Base-by-base conservation (phyloP, 108 stramenopile genomes). In the Skeletonema tropicum region DNA sequence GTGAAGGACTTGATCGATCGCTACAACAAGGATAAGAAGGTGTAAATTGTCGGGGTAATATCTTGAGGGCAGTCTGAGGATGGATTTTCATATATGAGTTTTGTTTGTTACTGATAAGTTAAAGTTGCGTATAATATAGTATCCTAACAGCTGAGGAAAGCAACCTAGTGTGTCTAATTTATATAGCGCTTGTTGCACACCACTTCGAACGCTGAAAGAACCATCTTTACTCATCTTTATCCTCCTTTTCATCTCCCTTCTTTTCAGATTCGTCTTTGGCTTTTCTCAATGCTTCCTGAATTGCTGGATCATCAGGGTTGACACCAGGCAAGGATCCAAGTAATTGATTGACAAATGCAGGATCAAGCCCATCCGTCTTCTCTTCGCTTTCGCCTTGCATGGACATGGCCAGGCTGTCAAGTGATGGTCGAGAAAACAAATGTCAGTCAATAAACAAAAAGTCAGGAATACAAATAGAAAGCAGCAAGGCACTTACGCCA, bases 261-360 rank as follows among this genome's bases (percentile, higher is more conserved):
- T 86, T 73, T 9, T 75, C 75, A 23, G 55, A 57, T 29, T 70
- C 60, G 33, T 72, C 87, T 48, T 82, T 68, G 77, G 80, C 71
- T 62, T 80, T 77, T 66, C 80, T 70, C 52, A 97, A 73, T 15
- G 95, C 95, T 12, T 86, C 86, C 67, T 94, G 93, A 66, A 98
- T 96, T 41, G 87, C 82, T 14, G 97, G 96, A 77, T 98, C 96
- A 77, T 96, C 94, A 6, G 91, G 86, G 80, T 98, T 92, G 21
- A 96, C 95, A 57, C 97, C 97, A 21, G 92, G 91, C 38, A 96
- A 76, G 25, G 88, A 86, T 3, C 92, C 92, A 39, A 98, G 79
- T 55, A 98, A 78, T 64, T 81, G 80, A 66, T 76, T 82, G 21
- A 90, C 84, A 79, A 91, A 91, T 30, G 58, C 74, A 6, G 92